These are phyloP conservation scores for Yamadazyma buinensis DNA, from an alignment of 1,139 yeast genomes.

Conservation along the genomic window DNA sequence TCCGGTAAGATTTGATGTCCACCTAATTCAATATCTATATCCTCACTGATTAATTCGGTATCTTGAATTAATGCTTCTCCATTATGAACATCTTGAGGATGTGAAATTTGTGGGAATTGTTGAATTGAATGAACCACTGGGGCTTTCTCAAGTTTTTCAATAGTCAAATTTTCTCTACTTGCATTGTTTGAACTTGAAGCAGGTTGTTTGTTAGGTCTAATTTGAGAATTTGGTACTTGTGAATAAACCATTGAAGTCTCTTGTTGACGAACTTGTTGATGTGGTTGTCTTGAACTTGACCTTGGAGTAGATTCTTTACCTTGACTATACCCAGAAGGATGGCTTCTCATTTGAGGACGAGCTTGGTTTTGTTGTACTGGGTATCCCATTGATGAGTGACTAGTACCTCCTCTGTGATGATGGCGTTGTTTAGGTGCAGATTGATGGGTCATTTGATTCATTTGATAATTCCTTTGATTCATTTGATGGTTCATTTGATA, in stretches of 20 bases:
- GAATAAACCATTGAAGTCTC: neutral
- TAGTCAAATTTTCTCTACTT: neutral
- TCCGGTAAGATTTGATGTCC: too few relatives aligned
- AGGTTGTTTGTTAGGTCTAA: too few relatives aligned
- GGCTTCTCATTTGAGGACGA: neutral
- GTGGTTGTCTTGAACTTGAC: neutral
- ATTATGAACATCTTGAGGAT: neutral
- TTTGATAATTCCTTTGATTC: neutral
- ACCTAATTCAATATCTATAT: too few relatives aligned
- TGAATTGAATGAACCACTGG: constrained; percentile 4
- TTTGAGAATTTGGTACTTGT: neutral
- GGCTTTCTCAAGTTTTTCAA: constrained; percentile 2
- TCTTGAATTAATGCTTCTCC: neutral
- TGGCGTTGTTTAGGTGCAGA: constrained; percentile 4
- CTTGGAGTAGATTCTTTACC: neutral
- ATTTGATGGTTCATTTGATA: neutral
- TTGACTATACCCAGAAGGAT: neutral
- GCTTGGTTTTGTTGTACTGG: constrained; percentile 2
- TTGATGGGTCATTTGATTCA: constrained; percentile 1
- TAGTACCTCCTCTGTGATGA: constrained; percentile 13
- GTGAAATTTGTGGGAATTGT: constrained; percentile 1
- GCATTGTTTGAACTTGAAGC: neutral
- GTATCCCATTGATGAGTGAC: neutral
- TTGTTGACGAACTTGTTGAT: neutral
- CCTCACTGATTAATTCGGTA: too few relatives aligned